These are phyloP conservation scores for Saururus chinensis DNA, from an alignment of 164 flowering plant genomes.

Conservation along the genomic window DNA sequence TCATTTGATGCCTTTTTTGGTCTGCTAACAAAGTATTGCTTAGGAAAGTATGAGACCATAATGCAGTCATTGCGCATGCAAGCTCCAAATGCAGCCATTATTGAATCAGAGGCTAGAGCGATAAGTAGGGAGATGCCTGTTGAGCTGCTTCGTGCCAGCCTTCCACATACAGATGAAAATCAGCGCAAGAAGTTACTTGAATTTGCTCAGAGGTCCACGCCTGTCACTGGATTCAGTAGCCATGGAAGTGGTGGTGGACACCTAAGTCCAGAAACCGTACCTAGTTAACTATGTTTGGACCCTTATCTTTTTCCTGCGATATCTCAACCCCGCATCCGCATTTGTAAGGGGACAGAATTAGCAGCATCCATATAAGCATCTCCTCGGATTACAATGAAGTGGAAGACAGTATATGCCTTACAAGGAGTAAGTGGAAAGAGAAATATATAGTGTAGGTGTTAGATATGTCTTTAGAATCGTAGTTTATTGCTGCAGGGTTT, in stretches of 20 bases:
- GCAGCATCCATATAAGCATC: no score
- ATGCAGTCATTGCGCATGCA: constrained; percentile 48
- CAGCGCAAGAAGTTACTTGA: constrained; percentile 64
- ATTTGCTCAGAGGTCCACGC: constrained; percentile 67
- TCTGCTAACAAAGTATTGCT: constrained; percentile 69
- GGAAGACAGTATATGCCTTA: no score
- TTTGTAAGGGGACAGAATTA: no score
- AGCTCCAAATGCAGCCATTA: constrained; percentile 21
- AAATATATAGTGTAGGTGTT: no score
- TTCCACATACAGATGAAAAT: constrained; percentile 77
- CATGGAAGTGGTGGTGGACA: constrained; percentile 23
- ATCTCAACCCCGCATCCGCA: no score
- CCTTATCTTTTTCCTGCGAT: no score
- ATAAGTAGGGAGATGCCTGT: constrained; percentile 81
- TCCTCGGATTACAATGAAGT: no score
- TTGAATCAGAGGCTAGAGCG: constrained; percentile 55
- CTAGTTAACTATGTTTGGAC: no score
- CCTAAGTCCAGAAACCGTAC: constrained; percentile 32
- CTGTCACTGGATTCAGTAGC: constrained; percentile 30
- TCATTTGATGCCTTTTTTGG: constrained; percentile 84
- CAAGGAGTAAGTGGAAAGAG: no score
- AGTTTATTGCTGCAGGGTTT: no score
- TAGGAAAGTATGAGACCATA: constrained; percentile 66
- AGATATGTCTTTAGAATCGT: no score
- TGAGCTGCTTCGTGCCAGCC: constrained; percentile 75